Conservation (phyloP, 225 moss, liverwort and hornwort species). For the Polytrichum formosum region DNA sequence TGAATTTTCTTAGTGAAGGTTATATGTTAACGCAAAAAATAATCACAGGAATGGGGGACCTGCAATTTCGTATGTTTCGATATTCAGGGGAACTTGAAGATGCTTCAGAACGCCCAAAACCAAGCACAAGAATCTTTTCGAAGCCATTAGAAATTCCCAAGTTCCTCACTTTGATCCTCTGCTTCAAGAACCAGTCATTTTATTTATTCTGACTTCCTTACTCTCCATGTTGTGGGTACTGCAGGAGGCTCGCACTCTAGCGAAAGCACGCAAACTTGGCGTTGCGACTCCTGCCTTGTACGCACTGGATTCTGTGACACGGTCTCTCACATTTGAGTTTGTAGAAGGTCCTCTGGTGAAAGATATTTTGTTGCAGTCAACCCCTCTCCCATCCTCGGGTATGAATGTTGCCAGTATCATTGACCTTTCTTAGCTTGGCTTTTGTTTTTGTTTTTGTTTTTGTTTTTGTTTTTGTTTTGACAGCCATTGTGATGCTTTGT, state of each 20-base stretch:
- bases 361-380: slow-evolving; percentile 68
- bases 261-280: slow-evolving; percentile 88
- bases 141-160: too few species aligned
- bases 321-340: slow-evolving; percentile 83
- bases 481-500: neutral
- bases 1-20: too few species aligned
- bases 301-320: slow-evolving; percentile 61
- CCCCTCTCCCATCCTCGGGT: slow-evolving; percentile 62
- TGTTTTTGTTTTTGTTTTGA: neutral
- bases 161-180: too few species aligned
- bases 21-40: too few species aligned
- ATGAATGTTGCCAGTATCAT: slow-evolving; percentile 1
- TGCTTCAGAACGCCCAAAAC: too few species aligned
- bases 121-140: too few species aligned
- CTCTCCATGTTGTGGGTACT: neutral
- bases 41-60: too few species aligned
- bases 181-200: neutral
- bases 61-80: too few species aligned
- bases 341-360: slow-evolving; percentile 73
- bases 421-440: neutral
- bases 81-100: too few species aligned
- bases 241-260: slow-evolving; percentile 84
- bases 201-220: neutral
- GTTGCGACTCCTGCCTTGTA: slow-evolving; percentile 77
- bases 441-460: neutral